Base-by-base conservation (phyloP, 257 asterid species). In the Mitragyna speciosa region DNA sequence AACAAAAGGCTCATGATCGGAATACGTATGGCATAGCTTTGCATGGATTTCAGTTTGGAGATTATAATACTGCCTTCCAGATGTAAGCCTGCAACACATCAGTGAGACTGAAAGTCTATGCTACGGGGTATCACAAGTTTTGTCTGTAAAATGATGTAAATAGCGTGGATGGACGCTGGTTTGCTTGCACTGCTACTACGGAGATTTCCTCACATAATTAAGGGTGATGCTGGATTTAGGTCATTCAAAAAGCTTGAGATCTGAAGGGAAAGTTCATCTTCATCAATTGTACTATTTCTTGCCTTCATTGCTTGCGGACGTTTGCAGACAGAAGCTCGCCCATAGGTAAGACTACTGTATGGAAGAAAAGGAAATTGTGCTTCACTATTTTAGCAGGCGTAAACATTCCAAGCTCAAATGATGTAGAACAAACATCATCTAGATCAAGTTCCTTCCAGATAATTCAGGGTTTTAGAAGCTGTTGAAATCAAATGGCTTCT, bases 31-130 rank as follows among this genome's bases (percentile, higher is more conserved):
- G 83, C 76, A 48, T 84, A 58, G 80, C 73, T 74, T 86, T 81
- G 22, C 87, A 81, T 65, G 89, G 87, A 48, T 78, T 88, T 47
- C 86, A 85, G 66, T 78, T 89, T 69, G 92, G 89, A 72, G 88
- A 80, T 51, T 83, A 84, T 75, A 85, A 84, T 70, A 58, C 92
- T 47, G 30, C 85, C 39, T 86, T 87, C 77, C 91, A 88, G 78
- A 80, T 86, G 87, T 84, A 90, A 22, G 68, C 81, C 84, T 26
- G 80, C 85, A 28, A 73, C 52, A 20, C 84, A 66, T 70, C 65
- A 28, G 78, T 81, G 79, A 52, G 19, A 22, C 56, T 41, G 47
- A 51, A 24, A 66, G 59, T 26, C 49, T 5, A 33, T 6, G 52
- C 7, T 24, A 70, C 20, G 39, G 24, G 17, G 31, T 51, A 45